Evolutionary conservation across 805 yeast genomes (phyloP).

Genomic region (Maudiozyma barnettii): DNA sequence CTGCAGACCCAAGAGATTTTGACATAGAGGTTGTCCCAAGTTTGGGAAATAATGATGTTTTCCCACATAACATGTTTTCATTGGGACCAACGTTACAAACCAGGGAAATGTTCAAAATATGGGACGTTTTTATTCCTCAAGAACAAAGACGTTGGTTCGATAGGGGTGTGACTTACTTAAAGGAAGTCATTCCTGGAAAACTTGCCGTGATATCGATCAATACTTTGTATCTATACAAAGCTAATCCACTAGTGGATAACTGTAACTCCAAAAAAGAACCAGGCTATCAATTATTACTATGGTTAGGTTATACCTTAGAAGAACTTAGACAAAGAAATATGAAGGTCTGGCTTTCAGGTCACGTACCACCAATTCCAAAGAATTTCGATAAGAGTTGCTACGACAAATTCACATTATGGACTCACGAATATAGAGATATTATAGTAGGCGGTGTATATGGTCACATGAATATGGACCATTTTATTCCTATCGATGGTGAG

Average conservation of each 20-base stretch:
- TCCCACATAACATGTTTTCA: constrained; percentile 77
- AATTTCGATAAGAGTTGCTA: constrained; percentile 67
- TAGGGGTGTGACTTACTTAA: constrained; percentile 64
- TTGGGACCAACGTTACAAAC: constrained; percentile 88
- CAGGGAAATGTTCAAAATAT: constrained; percentile 60
- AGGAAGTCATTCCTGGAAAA: constrained; percentile 70
- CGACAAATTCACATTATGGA: constrained; percentile 70
- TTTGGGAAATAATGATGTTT: constrained; percentile 81
- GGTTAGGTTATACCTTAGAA: constrained; percentile 68
- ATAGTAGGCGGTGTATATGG: constrained; percentile 79
- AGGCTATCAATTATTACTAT: constrained; percentile 64
- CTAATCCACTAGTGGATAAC: constrained; percentile 74
- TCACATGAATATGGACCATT: constrained; percentile 86
- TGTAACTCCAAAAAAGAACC: constrained; percentile 69
- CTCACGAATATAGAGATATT: constrained; percentile 73
- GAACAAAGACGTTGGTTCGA: constrained; percentile 68
- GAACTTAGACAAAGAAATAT: constrained; percentile 64
- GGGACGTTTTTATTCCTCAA: constrained; percentile 68
- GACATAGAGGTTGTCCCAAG: constrained; percentile 53
- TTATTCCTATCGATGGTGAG: constrained; percentile 62
- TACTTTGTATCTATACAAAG: constrained; percentile 62
- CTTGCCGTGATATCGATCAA: constrained; percentile 73
- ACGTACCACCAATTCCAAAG: constrained; percentile 78
- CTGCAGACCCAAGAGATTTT: constrained; percentile 37
- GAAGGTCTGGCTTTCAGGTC: constrained; percentile 84